Conservation (phyloP, 1,284 basidiomycete genomes). For the Trichosporon faecale region DNA sequence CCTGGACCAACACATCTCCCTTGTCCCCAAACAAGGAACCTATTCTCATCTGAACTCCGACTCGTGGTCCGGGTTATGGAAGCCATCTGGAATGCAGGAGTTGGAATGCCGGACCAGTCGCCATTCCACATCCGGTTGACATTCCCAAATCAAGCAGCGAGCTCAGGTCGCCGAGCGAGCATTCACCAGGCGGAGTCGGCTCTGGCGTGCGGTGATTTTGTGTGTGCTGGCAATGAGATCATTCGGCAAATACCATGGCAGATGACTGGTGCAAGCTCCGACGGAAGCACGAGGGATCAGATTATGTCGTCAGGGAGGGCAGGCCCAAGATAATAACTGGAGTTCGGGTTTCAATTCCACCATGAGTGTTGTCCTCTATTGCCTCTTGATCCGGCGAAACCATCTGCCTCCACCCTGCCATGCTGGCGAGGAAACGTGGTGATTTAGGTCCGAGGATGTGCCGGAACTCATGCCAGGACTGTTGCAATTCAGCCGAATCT, state of each 20-base stretch:
- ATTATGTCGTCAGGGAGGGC: not conserved
- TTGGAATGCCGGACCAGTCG: not conserved
- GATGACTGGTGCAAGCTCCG: not conserved
- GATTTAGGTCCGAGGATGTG: too few relatives aligned
- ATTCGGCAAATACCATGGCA: not conserved
- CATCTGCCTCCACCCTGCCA: too few relatives aligned
- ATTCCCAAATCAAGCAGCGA: not conserved
- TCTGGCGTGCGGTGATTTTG: not conserved
- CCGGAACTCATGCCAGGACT: too few relatives aligned
- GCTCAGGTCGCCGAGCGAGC: too few relatives aligned
- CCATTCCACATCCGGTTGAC: not conserved
- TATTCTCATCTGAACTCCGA: not conserved
- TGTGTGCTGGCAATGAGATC: not conserved
- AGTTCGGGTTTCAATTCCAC: not conserved
- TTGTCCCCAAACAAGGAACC: too few relatives aligned
- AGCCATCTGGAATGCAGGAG: not conserved
- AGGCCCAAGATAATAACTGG: not conserved
- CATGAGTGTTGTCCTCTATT: too few relatives aligned
- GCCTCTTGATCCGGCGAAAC: too few relatives aligned
- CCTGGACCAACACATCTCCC: not conserved
- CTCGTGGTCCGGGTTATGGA: not conserved
- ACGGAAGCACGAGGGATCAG: not conserved
- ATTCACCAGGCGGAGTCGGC: not conserved
- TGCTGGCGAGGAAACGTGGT: too few relatives aligned
- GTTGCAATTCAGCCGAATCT: too few relatives aligned